Base-by-base conservation (phyloP, 75 land plant species). In the Adiantum capillusveneris region DNA sequence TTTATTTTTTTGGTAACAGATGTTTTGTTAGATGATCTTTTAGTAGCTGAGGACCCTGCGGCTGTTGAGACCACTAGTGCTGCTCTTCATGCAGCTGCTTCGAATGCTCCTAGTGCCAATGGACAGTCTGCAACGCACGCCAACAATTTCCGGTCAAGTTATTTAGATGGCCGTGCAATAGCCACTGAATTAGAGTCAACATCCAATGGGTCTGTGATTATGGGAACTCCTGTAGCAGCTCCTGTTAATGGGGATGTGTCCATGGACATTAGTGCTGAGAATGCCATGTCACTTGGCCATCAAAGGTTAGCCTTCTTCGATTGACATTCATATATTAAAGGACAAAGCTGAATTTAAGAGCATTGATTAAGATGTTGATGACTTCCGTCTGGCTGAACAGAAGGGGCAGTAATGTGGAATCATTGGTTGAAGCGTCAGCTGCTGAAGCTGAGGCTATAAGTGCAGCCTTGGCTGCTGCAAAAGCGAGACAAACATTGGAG, bases 401-500 rank as follows among this genome's bases (percentile, higher is more conserved):
- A 63, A 80, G 83, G 61, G 63, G 58, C 27, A 73, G 65, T 36
- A 87, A 86, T 37, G 97, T 90, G n/a, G 99, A 95, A 53, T 86
- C 79, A 31, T 75, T 95, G 68, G 97, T 95, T 45, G 87, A 90
- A 70, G 97, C 97, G 28, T 79, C 99, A 37, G 88, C 97, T 68
- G 99, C 96, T 30, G 99, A 95, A 67, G 92, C 92, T 37, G 99
- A 95, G 64, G 99, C 99, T 25, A 95, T 95, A 17, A 86, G 78
- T 80, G 86, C 87, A 13, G 71, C 99, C 57, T 52, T 90, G 28
- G 96, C 85, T 64, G 89, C 87, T 52, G 92, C 83, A n/a, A 86
- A 83, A 56, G 87, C 87, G 0, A 86, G 97, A 3, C 92, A 86
- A 62, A 70, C 75, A 29, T 87, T 88, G 26, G 88, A 84, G 34